Percentiles rank a stretch among this genome's conserved stretches.
Evolutionary conservation across 2,329 filamentous ascomycete species (phyloP).

Genomic region (Cryphonectria naterciae): DNA sequence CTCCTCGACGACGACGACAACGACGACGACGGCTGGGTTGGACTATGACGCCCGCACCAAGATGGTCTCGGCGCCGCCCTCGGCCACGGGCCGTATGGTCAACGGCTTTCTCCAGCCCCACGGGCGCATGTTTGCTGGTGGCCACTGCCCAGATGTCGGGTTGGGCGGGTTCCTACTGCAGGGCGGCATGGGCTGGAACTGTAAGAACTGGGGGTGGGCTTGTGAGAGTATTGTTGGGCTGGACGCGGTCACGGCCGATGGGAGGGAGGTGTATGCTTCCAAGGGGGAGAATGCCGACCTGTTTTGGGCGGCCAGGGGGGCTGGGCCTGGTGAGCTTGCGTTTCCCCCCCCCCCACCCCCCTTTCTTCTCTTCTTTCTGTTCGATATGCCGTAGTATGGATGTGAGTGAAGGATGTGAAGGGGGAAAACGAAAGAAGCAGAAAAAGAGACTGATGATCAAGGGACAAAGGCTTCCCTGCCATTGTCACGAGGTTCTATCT

Average conservation of each 20-base stretch:
- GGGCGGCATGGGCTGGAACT: slow-evolving; percentile 64
- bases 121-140: slow-evolving; percentile 54
- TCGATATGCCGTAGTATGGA: too few relatives aligned
- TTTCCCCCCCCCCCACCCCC: too few relatives aligned
- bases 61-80: slow-evolving; percentile 49
- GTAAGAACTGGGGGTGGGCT: slow-evolving; percentile 59
- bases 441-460: background rate
- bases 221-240: slow-evolving; percentile 51
- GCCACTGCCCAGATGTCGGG: slow-evolving; percentile 61
- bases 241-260: slow-evolving; percentile 53
- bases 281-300: slow-evolving; percentile 47
- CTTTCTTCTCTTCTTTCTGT: too few relatives aligned
- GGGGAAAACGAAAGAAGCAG: background rate
- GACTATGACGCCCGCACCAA: slow-evolving; percentile 43
- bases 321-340: slow-evolving; percentile 45
- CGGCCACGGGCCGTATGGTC: slow-evolving; percentile 49
- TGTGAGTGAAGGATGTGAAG: background rate
- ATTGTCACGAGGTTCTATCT: slow-evolving; percentile 57
- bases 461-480: slow-evolving; percentile 51
- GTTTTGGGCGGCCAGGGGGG: slow-evolving; percentile 53
- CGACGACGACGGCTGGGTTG: slow-evolving; percentile 32
- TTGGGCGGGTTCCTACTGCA: slow-evolving; percentile 60
- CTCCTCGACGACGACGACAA: background rate
- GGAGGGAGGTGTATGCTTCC: slow-evolving; percentile 42
- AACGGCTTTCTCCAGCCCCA: slow-evolving; percentile 44